Conservation (phyloP, 305 asterid species). For the Striga hermonthica region DNA sequence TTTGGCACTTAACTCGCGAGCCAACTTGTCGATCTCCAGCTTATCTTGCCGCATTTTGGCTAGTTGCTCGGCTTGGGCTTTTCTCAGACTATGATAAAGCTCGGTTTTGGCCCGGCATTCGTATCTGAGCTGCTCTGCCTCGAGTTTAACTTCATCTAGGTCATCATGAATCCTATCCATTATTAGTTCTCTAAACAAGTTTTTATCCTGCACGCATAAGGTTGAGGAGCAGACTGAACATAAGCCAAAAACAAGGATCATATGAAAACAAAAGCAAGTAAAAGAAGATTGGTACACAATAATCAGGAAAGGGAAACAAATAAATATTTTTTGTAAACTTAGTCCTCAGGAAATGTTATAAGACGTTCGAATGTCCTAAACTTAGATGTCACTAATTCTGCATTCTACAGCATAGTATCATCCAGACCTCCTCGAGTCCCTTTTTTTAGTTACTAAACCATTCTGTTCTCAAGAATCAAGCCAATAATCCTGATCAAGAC, state of each 20-base stretch:
- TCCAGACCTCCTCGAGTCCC: neutral
- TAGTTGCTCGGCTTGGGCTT: slow-evolving; percentile 36
- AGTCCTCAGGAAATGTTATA: too few species aligned
- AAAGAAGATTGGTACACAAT: too few species aligned
- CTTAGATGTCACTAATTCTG: too few species aligned
- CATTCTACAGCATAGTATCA: too few species aligned
- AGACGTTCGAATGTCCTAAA: too few species aligned
- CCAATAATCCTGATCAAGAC: too few species aligned
- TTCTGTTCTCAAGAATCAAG: too few species aligned
- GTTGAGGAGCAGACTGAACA: neutral
- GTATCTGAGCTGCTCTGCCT: slow-evolving; percentile 39
- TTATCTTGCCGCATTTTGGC: slow-evolving; percentile 35
- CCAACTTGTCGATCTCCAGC: slow-evolving; percentile 40
- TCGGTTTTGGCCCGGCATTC: slow-evolving; percentile 40
- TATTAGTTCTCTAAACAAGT: slow-evolving; percentile 2
- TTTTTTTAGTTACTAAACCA: neutral
- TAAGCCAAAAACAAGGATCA: neutral
- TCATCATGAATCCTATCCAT: slow-evolving; percentile 38
- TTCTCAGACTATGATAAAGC: slow-evolving; percentile 36
- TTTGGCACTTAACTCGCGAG: slow-evolving; percentile 40
- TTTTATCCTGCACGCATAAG: slow-evolving; percentile 21
- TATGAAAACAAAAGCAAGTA: too few species aligned
- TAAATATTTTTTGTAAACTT: neutral
- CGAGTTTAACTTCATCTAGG: slow-evolving; percentile 38
- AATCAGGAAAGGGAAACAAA: slow-evolving; percentile 13